These are phyloP conservation scores for Epichloe amarillans DNA, from an alignment of 2,329 filamentous ascomycete species.

Conservation along the genomic window DNA sequence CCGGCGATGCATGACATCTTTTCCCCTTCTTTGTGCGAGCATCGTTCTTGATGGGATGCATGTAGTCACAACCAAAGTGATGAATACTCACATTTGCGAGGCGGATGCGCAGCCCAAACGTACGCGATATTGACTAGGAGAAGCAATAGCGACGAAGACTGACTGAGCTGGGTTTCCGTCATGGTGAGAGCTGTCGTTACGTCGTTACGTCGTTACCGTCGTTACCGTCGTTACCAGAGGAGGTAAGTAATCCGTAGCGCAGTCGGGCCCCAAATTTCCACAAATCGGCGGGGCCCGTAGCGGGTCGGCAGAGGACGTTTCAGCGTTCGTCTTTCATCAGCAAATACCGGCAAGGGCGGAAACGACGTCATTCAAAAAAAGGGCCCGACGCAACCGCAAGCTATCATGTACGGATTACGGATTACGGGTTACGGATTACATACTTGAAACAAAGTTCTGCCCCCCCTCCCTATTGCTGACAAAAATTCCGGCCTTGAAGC, in stretches of 20 bases:
- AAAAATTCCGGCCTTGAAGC: background rate
- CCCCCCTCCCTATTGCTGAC: background rate
- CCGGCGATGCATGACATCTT: background rate
- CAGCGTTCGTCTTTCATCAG: background rate
- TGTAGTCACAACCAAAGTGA: background rate
- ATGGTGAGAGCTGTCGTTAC: too few species aligned
- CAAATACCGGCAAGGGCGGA: conserved; percentile 2
- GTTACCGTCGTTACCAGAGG: too few species aligned
- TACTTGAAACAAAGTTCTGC: background rate
- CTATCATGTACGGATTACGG: too few species aligned
- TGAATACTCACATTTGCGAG: background rate
- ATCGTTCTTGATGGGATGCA: background rate
- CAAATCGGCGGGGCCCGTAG: background rate
- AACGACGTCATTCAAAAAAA: conserved; percentile 8
- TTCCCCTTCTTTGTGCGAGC: background rate
- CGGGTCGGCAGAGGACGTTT: background rate
- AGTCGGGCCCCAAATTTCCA: background rate
- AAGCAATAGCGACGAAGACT: too few species aligned
- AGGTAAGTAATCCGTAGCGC: background rate
- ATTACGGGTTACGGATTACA: too few species aligned
- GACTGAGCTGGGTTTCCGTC: too few species aligned
- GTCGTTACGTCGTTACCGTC: too few species aligned
- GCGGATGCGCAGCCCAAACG: background rate
- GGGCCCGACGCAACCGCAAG: background rate
- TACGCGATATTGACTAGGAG: too few species aligned